Evolutionary conservation across 768 basidiomycete genomes (phyloP).

Genomic region (Sistotremastrum suecicum): DNA sequence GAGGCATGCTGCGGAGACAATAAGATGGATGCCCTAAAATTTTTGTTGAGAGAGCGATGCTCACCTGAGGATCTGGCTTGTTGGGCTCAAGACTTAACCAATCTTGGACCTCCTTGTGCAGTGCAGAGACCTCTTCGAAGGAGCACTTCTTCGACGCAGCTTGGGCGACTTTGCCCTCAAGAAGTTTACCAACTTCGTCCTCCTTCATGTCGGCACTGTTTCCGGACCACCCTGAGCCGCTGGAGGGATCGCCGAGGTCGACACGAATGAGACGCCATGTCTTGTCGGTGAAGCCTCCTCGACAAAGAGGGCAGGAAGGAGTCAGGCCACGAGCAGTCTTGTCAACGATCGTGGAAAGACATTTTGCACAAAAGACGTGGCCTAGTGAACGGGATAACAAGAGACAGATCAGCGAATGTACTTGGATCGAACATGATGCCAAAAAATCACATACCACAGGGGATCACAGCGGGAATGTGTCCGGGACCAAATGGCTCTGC

Average conservation of each 20-base stretch:
- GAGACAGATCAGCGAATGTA: slow-evolving; percentile 14
- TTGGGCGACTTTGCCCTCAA: slow-evolving; percentile 67
- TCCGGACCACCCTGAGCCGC: slow-evolving; percentile 39
- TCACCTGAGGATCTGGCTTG: slow-evolving; percentile 50
- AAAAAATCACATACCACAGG: slow-evolving; percentile 48
- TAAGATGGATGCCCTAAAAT: slow-evolving; percentile 1
- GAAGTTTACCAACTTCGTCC: slow-evolving; percentile 43
- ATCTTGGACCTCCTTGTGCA: slow-evolving; percentile 67
- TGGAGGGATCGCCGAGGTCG: slow-evolving; percentile 37
- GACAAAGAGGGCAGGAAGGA: slow-evolving; percentile 79
- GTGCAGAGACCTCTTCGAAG: slow-evolving; percentile 66
- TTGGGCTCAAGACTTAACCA: slow-evolving; percentile 47
- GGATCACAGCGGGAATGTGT: slow-evolving; percentile 65
- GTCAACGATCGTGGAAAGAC: slow-evolving; percentile 70
- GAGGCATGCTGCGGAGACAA: slow-evolving; percentile 36
- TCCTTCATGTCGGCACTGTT: slow-evolving; percentile 16
- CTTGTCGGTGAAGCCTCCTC: slow-evolving; percentile 55
- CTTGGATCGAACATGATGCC: slow-evolving; percentile 1
- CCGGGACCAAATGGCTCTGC: slow-evolving; percentile 72
- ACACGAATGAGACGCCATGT: slow-evolving; percentile 64
- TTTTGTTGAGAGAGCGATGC: slow-evolving; percentile 15
- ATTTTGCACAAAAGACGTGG: slow-evolving; percentile 65
- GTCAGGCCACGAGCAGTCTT: slow-evolving; percentile 56
- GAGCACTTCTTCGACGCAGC: slow-evolving; percentile 79
- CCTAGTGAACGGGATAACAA: slow-evolving; percentile 27